Evolutionary conservation across 768 basidiomycete species (phyloP), one percentile per base, ranked within the genome.

Genomic region (Suillus fuscotomentosus): DNA sequence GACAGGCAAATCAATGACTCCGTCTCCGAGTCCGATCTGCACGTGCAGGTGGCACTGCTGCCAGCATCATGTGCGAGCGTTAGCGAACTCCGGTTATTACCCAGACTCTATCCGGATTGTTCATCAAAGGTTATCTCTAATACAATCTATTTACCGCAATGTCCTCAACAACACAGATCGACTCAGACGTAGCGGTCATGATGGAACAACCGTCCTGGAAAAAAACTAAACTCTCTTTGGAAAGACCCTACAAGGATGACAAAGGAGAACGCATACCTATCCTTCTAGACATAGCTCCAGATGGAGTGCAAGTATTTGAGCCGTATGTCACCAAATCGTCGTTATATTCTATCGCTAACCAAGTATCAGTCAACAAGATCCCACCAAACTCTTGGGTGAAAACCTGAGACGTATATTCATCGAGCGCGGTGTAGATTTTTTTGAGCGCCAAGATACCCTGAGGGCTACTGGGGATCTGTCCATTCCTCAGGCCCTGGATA

Each of bases 221-320:
- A 70, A 82, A 82, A 66, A 78, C 88, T 43, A 88, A 77, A 65
- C 77, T 94, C 11, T 88, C 91, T 2, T 81, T 95, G 39, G 92
- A 95, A 72, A 81, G 86, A 45, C 91, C 90, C 0, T 93, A 93
- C 79, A 92, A 89, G 74, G 89, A 92, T 70, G 92, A 94, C 68
- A 76, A 82, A 43, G 91, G 90, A 9, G 78, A 84, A 53, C 81
- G 71, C 10, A 84, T 94, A 36, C 88, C 85, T 31, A 78, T 81
- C 6, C 76, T 94, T 36, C 76, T 83, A 34, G 92, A 95, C 70
- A 90, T 95, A 62, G 82, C 84, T 8, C 80, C 83, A 31, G 88
- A 91, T 50, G 90, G 92, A 45, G 82, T 86, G 66, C 83, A 85
- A 60, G 77, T 90, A 55, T 87, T 88, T 65, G 90, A 94, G 78